Evolutionary conservation across 345 rosid species (phyloP), one percentile per base, ranked within the genome.

Genomic region (Boechera divaricarpa): DNA sequence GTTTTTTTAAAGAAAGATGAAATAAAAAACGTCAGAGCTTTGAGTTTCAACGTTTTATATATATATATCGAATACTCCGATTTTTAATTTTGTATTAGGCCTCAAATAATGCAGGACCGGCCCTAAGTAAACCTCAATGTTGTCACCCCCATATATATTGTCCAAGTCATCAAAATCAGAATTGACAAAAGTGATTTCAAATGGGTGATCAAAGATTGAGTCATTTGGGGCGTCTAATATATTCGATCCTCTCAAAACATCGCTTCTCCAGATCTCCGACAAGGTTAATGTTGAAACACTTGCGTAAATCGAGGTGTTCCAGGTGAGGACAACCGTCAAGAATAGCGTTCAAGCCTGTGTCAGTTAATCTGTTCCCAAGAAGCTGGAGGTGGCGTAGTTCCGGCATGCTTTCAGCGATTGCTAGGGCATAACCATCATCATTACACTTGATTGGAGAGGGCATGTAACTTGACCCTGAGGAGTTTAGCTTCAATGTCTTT

Each of bases 241-340:
- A 71, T 76, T 83, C 80, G 38, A 88, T 79, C 41, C 24, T 61
- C 67, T 81, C 83, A 0, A 31, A 44, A 69, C 91, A 87, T 47
- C 58, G 67, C 72, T 71, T 82, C 80, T 77, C 80, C 61, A 86
- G 57, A 36, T 80, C 33, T 58, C 84, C 84, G 4, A 18, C 77
- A 41, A 87, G 54, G 47, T 11, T 45, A 38, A 90, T 38, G 56
- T 91, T 82, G 78, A 75, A 82, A 77, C 90, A 89, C 39, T 68
- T 76, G 35, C 87, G 84, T 72, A 89, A 54, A 76, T 91, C 91
- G 42, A 91, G 93, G 3, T 81, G 83, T 74, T 85, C 85, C 2
- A 88, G 84, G 66, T 76, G 82, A 64, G 77, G 86, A 74, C 90
- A 85, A 13, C 83, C 70, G 11, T 86, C 78, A 2, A 89, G 88